Evolutionary conservation across 2,329 filamentous ascomycete species (phyloP).

Genomic region (Scolecobasidium constrictum): DNA sequence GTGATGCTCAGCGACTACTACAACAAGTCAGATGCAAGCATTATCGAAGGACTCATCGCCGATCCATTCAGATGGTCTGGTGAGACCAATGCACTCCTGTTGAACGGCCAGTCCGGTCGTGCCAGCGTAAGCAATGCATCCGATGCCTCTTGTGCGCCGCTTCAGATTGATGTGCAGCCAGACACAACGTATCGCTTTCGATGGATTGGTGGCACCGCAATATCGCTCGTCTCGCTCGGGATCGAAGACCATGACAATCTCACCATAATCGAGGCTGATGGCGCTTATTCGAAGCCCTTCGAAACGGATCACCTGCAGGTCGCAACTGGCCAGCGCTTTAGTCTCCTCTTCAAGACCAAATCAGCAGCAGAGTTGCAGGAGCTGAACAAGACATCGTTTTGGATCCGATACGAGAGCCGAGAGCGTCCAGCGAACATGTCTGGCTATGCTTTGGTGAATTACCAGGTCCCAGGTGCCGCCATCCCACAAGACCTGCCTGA

Average conservation of each 20-base stretch:
- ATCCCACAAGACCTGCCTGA: slow-evolving; percentile 14
- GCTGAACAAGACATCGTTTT: slow-evolving; percentile 26
- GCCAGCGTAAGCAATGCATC: slow-evolving; percentile 25
- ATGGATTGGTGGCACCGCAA: slow-evolving; percentile 45
- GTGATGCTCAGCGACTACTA: slow-evolving; percentile 49
- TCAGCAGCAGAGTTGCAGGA: slow-evolving; percentile 30
- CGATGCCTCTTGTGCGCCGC: slow-evolving; percentile 31
- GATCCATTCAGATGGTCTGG: slow-evolving; percentile 47
- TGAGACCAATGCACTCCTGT: slow-evolving; percentile 44
- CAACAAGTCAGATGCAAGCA: slow-evolving; percentile 38
- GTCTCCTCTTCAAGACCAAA: slow-evolving; percentile 45
- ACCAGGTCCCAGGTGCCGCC: slow-evolving; percentile 18
- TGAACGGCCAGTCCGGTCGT: slow-evolving; percentile 46
- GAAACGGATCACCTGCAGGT: slow-evolving; percentile 42
- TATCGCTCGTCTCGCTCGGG: slow-evolving; percentile 43
- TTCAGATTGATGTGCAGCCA: slow-evolving; percentile 48
- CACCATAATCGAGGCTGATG: slow-evolving; percentile 50
- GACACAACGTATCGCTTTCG: slow-evolving; percentile 51
- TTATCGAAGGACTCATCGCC: slow-evolving; percentile 39
- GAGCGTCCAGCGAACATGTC: slow-evolving; percentile 35
- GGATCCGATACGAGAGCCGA: slow-evolving; percentile 39
- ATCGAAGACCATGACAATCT: slow-evolving; percentile 47
- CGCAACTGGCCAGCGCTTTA: slow-evolving; percentile 49
- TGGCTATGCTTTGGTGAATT: slow-evolving; percentile 41
- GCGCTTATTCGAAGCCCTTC: slow-evolving; percentile 38